Conservation (phyloP, 164 flowering plant genomes). For the Annona squamosa region DNA sequence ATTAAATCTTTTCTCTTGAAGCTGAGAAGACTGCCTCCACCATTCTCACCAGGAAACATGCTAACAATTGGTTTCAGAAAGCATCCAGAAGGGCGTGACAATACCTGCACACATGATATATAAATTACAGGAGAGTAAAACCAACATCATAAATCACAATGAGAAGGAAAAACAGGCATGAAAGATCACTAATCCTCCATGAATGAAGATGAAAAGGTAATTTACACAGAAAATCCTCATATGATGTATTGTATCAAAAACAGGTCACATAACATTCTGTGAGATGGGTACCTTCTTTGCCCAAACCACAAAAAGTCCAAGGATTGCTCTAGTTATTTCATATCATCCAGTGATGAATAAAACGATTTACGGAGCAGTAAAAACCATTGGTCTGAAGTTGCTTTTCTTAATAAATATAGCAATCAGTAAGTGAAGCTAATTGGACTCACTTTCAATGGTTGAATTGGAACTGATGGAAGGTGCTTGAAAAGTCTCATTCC, state of each 20-base stretch:
- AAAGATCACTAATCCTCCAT: neutral
- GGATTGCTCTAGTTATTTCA: too few relatives aligned
- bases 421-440: conserved; percentile 15
- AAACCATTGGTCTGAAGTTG: too few relatives aligned
- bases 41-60: conserved; percentile 43
- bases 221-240: too few relatives aligned
- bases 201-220: neutral
- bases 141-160: neutral
- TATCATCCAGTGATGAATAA: too few relatives aligned
- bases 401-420: too few relatives aligned
- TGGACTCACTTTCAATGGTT: conserved; percentile 71
- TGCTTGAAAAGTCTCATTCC: conserved; percentile 96
- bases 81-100: conserved; percentile 65
- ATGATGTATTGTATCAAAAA: neutral
- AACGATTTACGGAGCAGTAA: too few relatives aligned
- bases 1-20: conserved; percentile 68
- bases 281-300: neutral
- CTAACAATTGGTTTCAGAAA: conserved; percentile 60
- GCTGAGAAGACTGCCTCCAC: conserved; percentile 54
- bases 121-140: conserved; percentile 5
- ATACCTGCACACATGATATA: conserved; percentile 35
- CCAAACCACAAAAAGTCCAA: too few relatives aligned
- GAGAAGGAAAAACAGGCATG: neutral
- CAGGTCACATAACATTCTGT: neutral
- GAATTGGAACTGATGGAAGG: conserved; percentile 70